These are phyloP conservation scores for Colletotrichum neosansevieriae DNA, from an alignment of 2,329 filamentous ascomycete genomes.

Conservation along the genomic window DNA sequence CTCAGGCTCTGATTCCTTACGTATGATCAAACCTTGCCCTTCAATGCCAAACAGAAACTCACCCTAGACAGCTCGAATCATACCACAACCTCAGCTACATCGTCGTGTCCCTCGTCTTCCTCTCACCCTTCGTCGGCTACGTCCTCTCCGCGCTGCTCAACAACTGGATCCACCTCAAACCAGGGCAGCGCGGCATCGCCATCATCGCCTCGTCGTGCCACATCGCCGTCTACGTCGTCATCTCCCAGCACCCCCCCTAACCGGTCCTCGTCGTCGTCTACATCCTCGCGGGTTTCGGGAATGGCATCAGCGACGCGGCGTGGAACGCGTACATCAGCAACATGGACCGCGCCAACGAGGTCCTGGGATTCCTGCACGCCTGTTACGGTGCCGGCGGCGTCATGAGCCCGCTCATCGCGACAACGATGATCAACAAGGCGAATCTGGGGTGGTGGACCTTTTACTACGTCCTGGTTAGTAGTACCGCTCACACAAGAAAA, in stretches of 20 bases:
- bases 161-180: conserved; percentile 56
- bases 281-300: conserved; percentile 76
- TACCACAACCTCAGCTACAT: conserved; percentile 74
- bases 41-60: conserved; percentile 43
- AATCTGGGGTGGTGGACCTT: conserved; percentile 75
- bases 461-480: conserved; percentile 79
- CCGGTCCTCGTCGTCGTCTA: conserved; percentile 75
- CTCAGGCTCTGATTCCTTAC: conserved; percentile 63
- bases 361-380: conserved; percentile 76
- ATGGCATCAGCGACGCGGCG: conserved; percentile 70
- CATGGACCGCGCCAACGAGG: conserved; percentile 76
- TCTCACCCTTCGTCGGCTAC: conserved; percentile 75
- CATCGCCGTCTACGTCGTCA: conserved; percentile 72
- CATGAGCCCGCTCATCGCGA: conserved; percentile 77
- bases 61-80: conserved; percentile 40
- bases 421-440: conserved; percentile 74
- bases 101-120: conserved; percentile 73
- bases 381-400: conserved; percentile 78
- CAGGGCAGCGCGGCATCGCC: conserved; percentile 69
- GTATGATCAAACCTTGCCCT: conserved; percentile 49
- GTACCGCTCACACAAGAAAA: neutral
- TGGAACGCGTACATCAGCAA: conserved; percentile 72
- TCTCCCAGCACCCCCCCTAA: conserved; percentile 75
- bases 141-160: conserved; percentile 71
- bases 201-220: conserved; percentile 71